phyloP scores from a whole-genome alignment of 768 basidiomycete genomes.

The Pleurotus pulmonarius region DNA sequence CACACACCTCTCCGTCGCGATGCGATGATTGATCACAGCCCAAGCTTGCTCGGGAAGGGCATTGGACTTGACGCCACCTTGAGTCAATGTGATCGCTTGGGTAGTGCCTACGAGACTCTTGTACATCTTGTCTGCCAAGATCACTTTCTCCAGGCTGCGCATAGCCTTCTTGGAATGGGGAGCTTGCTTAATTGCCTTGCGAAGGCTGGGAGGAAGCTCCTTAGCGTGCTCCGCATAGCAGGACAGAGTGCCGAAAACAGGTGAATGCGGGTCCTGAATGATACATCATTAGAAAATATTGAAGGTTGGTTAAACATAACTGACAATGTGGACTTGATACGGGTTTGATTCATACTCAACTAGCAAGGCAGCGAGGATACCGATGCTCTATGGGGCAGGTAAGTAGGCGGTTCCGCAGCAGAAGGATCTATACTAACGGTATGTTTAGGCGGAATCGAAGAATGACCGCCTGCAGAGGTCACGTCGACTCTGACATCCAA shows the following conservation, averaged over 20 bases:
- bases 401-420: not conserved
- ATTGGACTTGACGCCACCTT: slow-evolving; percentile 68
- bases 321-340: slow-evolving; percentile 45
- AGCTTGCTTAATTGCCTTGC: slow-evolving; percentile 44
- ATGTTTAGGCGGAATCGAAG: slow-evolving; percentile 77
- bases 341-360: slow-evolving; percentile 69
- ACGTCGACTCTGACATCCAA: slow-evolving; percentile 62
- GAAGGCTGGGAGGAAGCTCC: slow-evolving; percentile 43
- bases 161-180: slow-evolving; percentile 48
- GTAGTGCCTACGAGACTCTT: slow-evolving; percentile 62
- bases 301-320: slow-evolving; percentile 9
- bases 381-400: slow-evolving; percentile 56
- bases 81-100: slow-evolving; percentile 71
- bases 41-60: slow-evolving; percentile 74
- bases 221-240: slow-evolving; percentile 66
- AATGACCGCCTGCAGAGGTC: slow-evolving; percentile 75
- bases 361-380: slow-evolving; percentile 70
- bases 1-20: slow-evolving; percentile 55
- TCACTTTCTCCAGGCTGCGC: slow-evolving; percentile 40
- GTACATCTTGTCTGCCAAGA: slow-evolving; percentile 33
- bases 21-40: slow-evolving; percentile 71
- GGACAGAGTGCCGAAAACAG: slow-evolving; percentile 58
- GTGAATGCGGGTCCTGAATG: slow-evolving; percentile 48
- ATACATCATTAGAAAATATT: not conserved
- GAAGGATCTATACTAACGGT: slow-evolving; percentile 44